Base-by-base conservation (phyloP, 306 rosid species). In the Castanea sativa region DNA sequence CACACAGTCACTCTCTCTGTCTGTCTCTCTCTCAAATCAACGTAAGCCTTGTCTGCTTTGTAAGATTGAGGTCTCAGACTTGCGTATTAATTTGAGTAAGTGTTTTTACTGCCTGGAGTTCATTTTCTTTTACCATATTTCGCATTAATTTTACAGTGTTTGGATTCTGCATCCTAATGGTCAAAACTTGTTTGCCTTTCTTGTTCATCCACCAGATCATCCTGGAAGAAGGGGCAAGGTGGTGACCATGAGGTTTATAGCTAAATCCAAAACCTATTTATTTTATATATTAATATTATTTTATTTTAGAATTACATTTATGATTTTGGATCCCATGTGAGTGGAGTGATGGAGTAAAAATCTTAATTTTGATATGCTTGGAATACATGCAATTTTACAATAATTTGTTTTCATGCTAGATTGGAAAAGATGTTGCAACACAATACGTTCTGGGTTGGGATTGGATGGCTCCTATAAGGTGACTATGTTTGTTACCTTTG, bases 391-490 rank as follows among this genome's bases (percentile, higher is more conserved):
- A 35, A 33, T 71, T 45, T 80, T 10, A 45, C 53, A 59, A 7
- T 41, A 74, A 27, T 71, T 78, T 65, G 81, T 14, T 74, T 52
- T 71, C 5, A 38, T 43, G 67, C 57, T 84, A 94, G 99, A 94
- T 94, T 77, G 99, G 99, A 80, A 94, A 91, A 88, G 97, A 94
- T 85, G 97, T 94, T 57, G 84, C 98, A 63, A 76, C 97, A 32
- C 98, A 94, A 58, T 92, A 94, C 76, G 93, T 92, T 69, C 85
- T 92, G 84, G 98, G 98, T 61, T 94, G 98, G 98, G 97, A 94
- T 82, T 92, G 98, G 97, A 90, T 94, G 72, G 85, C 92, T 88
- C 98, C 97, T 79, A 92, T 92, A 87, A 94, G 98, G 97, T 94
- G 88, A 89, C 78, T 78, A 69, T 75, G 69, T 71, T 49, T 75